phyloP scores from a whole-genome alignment of 139 green algal species.

The Micractinium conductrix region DNA sequence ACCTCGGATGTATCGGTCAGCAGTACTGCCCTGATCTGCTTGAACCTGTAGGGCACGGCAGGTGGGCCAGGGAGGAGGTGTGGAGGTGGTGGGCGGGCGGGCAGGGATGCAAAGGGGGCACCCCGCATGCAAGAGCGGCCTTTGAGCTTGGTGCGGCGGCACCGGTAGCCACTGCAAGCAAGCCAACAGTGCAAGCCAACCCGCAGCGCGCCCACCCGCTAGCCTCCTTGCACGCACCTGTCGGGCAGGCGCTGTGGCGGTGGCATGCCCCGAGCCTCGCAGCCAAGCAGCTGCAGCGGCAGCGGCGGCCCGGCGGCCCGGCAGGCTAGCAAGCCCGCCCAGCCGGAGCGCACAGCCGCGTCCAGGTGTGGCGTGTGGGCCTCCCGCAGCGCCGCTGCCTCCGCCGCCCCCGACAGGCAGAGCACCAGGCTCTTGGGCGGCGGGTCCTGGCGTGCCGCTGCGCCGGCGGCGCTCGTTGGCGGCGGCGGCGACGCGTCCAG shows the following conservation, averaged over 20 bases:
- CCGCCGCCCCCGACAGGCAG: conserved; percentile 22
- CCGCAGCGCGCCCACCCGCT: not conserved
- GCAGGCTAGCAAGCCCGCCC: not conserved
- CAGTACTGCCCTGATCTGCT: conserved; percentile 21
- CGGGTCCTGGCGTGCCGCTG: conserved; percentile 46
- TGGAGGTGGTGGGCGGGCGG: not conserved
- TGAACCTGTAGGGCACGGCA: conserved; percentile 20
- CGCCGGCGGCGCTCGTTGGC: not conserved
- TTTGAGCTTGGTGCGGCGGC: too few species aligned
- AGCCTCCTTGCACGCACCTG: not conserved
- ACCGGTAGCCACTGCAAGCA: too few species aligned
- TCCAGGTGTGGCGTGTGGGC: conserved; percentile 56
- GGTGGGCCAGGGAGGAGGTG: not conserved
- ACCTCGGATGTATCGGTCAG: conserved; percentile 1
- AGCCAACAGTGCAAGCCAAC: not conserved
- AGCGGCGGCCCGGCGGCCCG: conserved; percentile 11
- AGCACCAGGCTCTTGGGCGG: conserved; percentile 68
- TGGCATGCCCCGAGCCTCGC: conserved; percentile 13
- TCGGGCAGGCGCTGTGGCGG: conserved; percentile 2
- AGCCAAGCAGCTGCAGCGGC: conserved; percentile 50
- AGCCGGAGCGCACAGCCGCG: not conserved
- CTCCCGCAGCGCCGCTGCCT: not conserved
- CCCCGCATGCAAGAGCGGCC: not conserved
- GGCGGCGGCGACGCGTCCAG: not conserved
- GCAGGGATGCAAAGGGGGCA: not conserved